Evolutionary conservation across 768 basidiomycete species (phyloP).

Genomic region (Leccinum sublutescens): DNA sequence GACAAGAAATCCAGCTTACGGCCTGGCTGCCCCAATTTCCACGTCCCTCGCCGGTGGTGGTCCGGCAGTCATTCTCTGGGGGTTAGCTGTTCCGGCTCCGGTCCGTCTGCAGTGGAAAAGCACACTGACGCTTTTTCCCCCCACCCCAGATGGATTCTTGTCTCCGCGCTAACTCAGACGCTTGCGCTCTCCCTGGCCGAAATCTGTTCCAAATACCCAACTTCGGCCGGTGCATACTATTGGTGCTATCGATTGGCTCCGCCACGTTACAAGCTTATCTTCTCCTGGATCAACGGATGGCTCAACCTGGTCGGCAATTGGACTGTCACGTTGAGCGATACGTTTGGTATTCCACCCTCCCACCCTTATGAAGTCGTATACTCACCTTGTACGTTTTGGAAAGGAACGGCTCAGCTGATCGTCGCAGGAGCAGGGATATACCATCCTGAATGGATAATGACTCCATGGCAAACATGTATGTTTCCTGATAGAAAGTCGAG

Average conservation of each 20-base stretch:
- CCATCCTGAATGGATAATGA: constrained; percentile 55
- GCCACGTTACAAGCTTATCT: constrained; percentile 46
- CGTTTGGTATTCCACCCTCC: constrained; percentile 42
- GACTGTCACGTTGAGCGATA: constrained; percentile 65
- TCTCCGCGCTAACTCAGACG: constrained; percentile 46
- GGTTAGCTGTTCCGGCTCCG: constrained; percentile 32
- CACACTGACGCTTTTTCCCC: not conserved
- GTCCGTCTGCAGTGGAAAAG: not conserved
- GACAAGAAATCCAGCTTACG: constrained; percentile 43
- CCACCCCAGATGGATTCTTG: constrained; percentile 45
- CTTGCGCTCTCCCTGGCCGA: constrained; percentile 57
- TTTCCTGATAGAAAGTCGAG: not conserved
- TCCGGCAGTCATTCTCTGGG: constrained; percentile 58
- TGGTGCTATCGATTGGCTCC: constrained; percentile 64
- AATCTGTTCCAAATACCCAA: constrained; percentile 60
- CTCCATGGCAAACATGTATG: constrained; percentile 60
- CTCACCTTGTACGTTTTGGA: not conserved
- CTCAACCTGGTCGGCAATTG: constrained; percentile 66
- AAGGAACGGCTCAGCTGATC: constrained; percentile 59
- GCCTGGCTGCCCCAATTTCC: constrained; percentile 54
- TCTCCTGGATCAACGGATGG: constrained; percentile 71
- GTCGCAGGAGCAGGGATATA: constrained; percentile 60
- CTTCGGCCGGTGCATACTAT: constrained; percentile 62
- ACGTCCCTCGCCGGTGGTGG: constrained; percentile 56
- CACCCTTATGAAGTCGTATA: not conserved